phyloP scores from a whole-genome alignment of 2,329 filamentous ascomycete genomes.

The Neonectria hederae region DNA sequence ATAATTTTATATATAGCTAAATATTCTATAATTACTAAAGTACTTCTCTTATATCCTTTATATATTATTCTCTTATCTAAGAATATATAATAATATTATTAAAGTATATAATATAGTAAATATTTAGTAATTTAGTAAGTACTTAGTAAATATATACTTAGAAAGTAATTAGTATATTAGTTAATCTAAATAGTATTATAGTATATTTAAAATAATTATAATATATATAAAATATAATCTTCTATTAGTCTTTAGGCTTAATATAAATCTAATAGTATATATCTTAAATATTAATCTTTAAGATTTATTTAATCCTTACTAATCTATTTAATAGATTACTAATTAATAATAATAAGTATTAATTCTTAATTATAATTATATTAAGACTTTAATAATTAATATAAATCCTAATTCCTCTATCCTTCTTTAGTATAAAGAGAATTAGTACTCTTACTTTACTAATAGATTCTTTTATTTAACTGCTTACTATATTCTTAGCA shows the following conservation, averaged over 20 bases:
- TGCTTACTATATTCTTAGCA: background rate
- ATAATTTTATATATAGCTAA: background rate
- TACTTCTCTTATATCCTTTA: background rate
- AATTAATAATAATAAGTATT: background rate
- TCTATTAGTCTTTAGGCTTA: background rate
- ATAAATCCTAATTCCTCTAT: background rate
- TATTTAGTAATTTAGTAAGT: too few species aligned
- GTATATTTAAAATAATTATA: background rate
- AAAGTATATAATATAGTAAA: too few species aligned
- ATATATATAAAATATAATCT: background rate
- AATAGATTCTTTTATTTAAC: too few species aligned
- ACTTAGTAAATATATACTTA: too few species aligned
- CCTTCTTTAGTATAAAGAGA: background rate
- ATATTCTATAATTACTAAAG: background rate
- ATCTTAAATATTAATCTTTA: background rate
- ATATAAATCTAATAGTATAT: background rate
- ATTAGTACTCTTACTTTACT: background rate
- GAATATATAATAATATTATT: background rate
- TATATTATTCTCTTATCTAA: background rate
- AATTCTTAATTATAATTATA: background rate
- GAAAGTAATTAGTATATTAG: too few species aligned
- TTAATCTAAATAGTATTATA: too few species aligned
- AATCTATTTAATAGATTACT: too few species aligned
- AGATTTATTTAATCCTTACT: too few species aligned
- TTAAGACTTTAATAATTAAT: background rate